Evolutionary conservation across 495 filamentous ascomycete species (phyloP).

Genomic region (Penicillium manginii): DNA sequence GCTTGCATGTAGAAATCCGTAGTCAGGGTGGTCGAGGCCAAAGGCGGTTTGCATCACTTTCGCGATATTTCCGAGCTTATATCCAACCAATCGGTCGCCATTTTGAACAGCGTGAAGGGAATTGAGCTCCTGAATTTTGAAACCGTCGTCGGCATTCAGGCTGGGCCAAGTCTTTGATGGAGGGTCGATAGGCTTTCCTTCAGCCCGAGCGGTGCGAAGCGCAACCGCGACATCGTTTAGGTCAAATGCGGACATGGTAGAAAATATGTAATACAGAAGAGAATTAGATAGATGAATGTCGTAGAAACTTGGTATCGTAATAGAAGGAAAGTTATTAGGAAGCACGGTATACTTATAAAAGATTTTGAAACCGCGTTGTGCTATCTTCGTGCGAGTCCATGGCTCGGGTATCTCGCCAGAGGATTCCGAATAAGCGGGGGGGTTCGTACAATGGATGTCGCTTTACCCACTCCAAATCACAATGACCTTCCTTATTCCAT

Average conservation of each 20-base stretch:
- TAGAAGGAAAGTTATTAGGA: no score
- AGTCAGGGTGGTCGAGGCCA: slow-evolving; percentile 27
- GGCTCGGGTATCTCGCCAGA: no score
- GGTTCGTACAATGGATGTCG: no score
- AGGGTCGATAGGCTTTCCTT: slow-evolving; percentile 16
- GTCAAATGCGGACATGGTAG: slow-evolving; percentile 1
- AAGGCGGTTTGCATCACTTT: slow-evolving; percentile 30
- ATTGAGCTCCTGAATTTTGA: slow-evolving; percentile 22
- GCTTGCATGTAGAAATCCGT: slow-evolving; percentile 26
- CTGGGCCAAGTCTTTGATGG: slow-evolving; percentile 24
- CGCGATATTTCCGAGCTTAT: slow-evolving; percentile 31
- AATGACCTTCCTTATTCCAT: no score
- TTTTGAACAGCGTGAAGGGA: slow-evolving; percentile 15
- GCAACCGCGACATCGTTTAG: slow-evolving; percentile 13
- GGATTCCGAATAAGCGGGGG: no score
- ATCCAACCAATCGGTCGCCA: slow-evolving; percentile 25
- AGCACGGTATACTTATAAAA: no score
- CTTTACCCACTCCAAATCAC: no score
- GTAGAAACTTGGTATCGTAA: background rate
- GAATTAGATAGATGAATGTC: no score
- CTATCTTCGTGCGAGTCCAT: no score
- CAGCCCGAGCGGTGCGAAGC: slow-evolving; percentile 17
- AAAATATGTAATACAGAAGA: no score
- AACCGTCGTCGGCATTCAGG: slow-evolving; percentile 20
- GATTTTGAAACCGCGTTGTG: no score